Evolutionary conservation across 2,329 filamentous ascomycete species (phyloP), one percentile per base, ranked within the genome.

Genomic region (Diplocarpon mali): DNA sequence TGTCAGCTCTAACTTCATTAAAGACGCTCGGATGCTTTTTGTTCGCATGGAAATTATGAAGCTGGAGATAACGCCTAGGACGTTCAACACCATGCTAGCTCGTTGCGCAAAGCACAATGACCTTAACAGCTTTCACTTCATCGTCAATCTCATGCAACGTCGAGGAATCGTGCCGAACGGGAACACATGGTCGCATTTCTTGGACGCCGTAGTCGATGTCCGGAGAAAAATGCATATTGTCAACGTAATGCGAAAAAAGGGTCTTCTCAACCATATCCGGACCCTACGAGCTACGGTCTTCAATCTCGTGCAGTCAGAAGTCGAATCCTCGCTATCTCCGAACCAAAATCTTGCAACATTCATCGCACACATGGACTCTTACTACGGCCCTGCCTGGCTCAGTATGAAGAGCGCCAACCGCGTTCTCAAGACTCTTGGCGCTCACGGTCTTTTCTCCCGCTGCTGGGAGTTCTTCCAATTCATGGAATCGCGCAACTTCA

Each of bases 41-140:
- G 49, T 57, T 13, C 54, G 44, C 13, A 60, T 64, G 46, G 60
- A 66, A 40, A 55, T 62, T 37, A 51, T 65, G 17, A 58, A 63
- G 28, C 62, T 60, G 32, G 20, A 30, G 10, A 46, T 53, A 24
- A 29, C 62, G 2, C 56, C 61, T 5, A 63, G 67, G 32, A 67
- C 65, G 5, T 69, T 65, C 51, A 71, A 71, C 40, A 65, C 69
- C 36, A 54, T 72, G 40, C 51, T 72, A 32, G 53, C 56, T 35
- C 57, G 56, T 16, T 59, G 63, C 20, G 67, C 67, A 11, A 57
- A 56, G 39, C 55, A 54, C 16, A 61, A 63, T 40, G 62, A 70
- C 52, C 51, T 67, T n/a, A 51, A 48, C 11, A 56, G 57, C 13
- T 71, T 70, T 41, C 59, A 58, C 7, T 54, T 57, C 20, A 53